Percentiles rank a stretch among this genome's conserved stretches.
Evolutionary conservation across 768 basidiomycete genomes (phyloP).

Genomic region (Tylopilus felleus): DNA sequence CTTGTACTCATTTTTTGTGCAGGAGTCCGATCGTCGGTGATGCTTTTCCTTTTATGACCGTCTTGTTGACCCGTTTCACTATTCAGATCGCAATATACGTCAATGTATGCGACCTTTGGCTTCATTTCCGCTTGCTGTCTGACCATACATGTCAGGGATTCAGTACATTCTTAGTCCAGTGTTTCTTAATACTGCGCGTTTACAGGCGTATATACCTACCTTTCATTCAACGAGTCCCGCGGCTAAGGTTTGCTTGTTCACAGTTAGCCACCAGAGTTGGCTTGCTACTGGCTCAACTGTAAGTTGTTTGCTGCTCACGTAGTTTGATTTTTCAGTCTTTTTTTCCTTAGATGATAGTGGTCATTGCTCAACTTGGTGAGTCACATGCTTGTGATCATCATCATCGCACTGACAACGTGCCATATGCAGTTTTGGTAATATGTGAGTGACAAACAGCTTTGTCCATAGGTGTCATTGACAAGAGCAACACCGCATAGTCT

Average conservation of each 20-base stretch:
- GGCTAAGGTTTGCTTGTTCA: conserved; percentile 9
- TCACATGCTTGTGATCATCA: not conserved
- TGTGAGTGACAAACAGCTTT: conserved; percentile 23
- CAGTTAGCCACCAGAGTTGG: conserved; percentile 49
- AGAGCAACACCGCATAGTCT: conserved; percentile 27
- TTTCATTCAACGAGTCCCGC: not conserved
- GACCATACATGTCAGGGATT: conserved; percentile 25
- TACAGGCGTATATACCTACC: conserved; percentile 37
- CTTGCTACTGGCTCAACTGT: conserved; percentile 33
- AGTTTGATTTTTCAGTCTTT: not conserved
- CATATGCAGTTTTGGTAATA: conserved; percentile 26
- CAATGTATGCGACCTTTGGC: not conserved
- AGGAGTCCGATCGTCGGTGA: conserved; percentile 25
- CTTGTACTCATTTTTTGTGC: not conserved
- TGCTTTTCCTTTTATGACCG: not conserved
- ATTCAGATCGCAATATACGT: conserved; percentile 47
- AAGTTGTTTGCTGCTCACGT: not conserved
- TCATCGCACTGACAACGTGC: conserved; percentile 1
- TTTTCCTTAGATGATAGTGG: conserved; percentile 22
- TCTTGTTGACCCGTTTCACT: conserved; percentile 7
- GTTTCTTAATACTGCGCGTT: conserved; percentile 49
- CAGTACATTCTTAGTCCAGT: conserved; percentile 51
- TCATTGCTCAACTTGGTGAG: conserved; percentile 40
- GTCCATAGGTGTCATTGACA: conserved; percentile 2
- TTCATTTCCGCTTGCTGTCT: not conserved